phyloP scores from a whole-genome alignment of 345 rosid genomes.

The Durio zibethinus region DNA sequence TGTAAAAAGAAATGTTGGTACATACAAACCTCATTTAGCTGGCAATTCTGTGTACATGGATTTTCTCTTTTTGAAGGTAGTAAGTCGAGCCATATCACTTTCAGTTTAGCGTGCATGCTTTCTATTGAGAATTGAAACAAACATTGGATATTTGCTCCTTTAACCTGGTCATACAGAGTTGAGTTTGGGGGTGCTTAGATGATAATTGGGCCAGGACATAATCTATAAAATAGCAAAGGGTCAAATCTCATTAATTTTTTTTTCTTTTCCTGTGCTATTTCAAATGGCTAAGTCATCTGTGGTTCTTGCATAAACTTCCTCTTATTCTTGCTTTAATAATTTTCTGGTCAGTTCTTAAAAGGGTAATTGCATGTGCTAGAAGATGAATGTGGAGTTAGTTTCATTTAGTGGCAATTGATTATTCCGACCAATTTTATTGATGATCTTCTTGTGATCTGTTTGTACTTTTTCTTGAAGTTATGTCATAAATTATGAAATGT shows the following conservation, averaged over 20 bases:
- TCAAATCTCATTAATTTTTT: not conserved
- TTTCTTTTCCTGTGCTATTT: not conserved
- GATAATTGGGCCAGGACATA: not conserved
- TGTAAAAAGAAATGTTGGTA: conserved; percentile 62
- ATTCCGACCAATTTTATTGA: no score
- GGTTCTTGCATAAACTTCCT: not conserved
- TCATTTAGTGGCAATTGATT: no score
- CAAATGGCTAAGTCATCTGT: not conserved
- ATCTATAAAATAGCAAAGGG: not conserved
- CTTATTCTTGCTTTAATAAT: not conserved
- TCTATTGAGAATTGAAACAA: not conserved
- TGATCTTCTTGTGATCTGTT: no score
- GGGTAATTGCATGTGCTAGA: no score
- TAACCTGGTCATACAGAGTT: not conserved
- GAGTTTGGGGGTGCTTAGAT: not conserved
- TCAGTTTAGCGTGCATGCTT: not conserved
- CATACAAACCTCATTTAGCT: conserved; percentile 59
- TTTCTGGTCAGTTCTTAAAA: no score
- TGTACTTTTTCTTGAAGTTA: no score
- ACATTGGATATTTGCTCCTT: not conserved
- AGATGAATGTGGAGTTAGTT: no score
- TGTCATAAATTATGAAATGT: no score
- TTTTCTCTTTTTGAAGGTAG: conserved; percentile 72
- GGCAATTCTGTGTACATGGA: conserved; percentile 90
- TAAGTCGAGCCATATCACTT: not conserved